These are phyloP conservation scores for Clarireedia monteithiana DNA, from an alignment of 2,329 filamentous ascomycete genomes.

Conservation along the genomic window DNA sequence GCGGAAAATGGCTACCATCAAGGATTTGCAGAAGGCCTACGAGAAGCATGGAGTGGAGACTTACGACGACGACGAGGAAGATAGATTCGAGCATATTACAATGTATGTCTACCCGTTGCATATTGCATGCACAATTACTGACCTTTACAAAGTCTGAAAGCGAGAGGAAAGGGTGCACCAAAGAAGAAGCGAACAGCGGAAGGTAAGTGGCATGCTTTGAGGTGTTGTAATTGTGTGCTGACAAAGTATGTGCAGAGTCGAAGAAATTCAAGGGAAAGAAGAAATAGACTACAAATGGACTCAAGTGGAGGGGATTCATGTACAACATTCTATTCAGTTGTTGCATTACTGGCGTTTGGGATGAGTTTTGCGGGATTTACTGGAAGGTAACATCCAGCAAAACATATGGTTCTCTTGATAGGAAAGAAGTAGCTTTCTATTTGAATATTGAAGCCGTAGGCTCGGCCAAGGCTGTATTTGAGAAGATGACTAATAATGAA, in stretches of 20 bases:
- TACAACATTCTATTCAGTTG: conserved; percentile 22
- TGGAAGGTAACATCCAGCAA: background rate
- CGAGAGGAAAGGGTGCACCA: conserved; percentile 77
- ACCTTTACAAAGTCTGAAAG: conserved; percentile 51
- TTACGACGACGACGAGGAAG: conserved; percentile 69
- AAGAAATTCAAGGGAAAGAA: conserved; percentile 40
- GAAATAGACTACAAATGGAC: conserved; percentile 29
- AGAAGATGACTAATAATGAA: too few species aligned
- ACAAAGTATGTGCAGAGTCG: conserved; percentile 29
- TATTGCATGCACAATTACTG: conserved; percentile 48
- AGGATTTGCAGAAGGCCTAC: conserved; percentile 59
- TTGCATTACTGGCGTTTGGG: conserved; percentile 26
- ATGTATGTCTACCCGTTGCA: conserved; percentile 31
- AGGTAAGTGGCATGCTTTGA: conserved; percentile 23
- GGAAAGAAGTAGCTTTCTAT: too few species aligned
- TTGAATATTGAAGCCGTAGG: too few species aligned
- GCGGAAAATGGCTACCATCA: conserved; percentile 51
- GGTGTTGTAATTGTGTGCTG: background rate
- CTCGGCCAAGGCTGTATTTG: too few species aligned
- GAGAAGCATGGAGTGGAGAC: conserved; percentile 34
- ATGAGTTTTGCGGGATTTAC: background rate
- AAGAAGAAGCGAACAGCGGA: conserved; percentile 73
- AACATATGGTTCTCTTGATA: too few species aligned
- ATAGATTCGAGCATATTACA: conserved; percentile 45
- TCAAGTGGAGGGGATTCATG: conserved; percentile 12